These are phyloP conservation scores for Blastobotrys arbuscula DNA, from an alignment of 1,139 yeast genomes.

Conservation along the genomic window DNA sequence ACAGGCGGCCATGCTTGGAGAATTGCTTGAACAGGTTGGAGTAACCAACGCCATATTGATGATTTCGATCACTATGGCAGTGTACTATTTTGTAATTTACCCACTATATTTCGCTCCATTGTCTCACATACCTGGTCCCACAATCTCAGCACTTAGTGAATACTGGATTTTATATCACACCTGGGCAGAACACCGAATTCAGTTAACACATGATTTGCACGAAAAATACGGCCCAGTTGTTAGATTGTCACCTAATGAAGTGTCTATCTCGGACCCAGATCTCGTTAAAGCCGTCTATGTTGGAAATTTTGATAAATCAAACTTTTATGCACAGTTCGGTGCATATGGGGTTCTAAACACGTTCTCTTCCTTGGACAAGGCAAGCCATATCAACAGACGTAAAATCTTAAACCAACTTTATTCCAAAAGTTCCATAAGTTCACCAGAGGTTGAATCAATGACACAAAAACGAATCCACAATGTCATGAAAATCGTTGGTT, in stretches of 20 bases:
- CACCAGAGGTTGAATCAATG: conserved; percentile 30
- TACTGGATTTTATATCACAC: conserved; percentile 49
- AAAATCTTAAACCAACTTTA: conserved; percentile 24
- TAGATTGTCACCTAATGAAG: conserved; percentile 55
- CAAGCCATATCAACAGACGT: conserved; percentile 43
- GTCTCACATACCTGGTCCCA: conserved; percentile 57
- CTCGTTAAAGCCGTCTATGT: conserved; percentile 53
- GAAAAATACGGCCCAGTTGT: conserved; percentile 55
- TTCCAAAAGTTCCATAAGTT: conserved; percentile 30
- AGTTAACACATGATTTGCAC: conserved; percentile 48
- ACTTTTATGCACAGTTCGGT: conserved; percentile 57
- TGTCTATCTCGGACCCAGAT: conserved; percentile 52
- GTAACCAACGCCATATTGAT: not conserved
- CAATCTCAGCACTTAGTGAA: conserved; percentile 43
- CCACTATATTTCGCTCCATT: conserved; percentile 27
- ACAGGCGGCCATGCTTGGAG: not conserved
- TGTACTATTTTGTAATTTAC: conserved; percentile 15
- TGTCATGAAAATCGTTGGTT: conserved; percentile 25
- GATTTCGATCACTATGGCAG: not conserved
- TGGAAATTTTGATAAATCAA: conserved; percentile 52
- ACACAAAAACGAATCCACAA: conserved; percentile 31
- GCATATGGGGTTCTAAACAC: conserved; percentile 56
- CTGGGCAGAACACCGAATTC: conserved; percentile 49
- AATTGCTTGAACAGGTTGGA: not conserved
- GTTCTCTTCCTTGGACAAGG: conserved; percentile 50